Conservation (phyloP, 1,284 basidiomycete genomes). For the Apiotrichum brassicae region DNA sequence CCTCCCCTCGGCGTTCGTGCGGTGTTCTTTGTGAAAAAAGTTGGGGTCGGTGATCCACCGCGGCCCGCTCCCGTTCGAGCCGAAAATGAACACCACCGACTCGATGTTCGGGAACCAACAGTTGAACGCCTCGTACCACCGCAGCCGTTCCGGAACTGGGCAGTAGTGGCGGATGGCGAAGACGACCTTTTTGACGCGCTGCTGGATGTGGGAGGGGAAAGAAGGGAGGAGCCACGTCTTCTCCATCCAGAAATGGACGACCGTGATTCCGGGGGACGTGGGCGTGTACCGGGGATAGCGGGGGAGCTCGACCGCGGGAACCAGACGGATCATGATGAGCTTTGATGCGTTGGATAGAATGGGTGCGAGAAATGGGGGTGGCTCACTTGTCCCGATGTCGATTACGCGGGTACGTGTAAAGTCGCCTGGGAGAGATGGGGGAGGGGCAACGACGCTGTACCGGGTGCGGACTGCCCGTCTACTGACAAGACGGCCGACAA, state of each 20-base stretch:
- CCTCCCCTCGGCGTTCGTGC: neutral
- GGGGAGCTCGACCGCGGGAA: neutral
- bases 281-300: neutral
- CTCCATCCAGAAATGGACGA: slow-evolving; percentile 2
- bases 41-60: neutral
- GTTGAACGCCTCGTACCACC: neutral
- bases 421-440: no score
- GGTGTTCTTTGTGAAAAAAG: neutral
- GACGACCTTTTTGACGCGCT: neutral
- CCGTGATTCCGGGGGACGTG: neutral
- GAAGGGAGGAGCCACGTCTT: neutral
- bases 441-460: no score
- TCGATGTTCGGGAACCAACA: neutral
- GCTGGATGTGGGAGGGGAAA: neutral
- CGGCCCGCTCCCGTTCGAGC: neutral
- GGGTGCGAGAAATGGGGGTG: neutral
- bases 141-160: neutral
- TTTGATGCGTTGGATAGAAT: neutral
- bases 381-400: neutral
- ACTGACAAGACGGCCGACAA: no score
- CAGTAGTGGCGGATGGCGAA: neutral
- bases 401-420: neutral
- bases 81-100: neutral
- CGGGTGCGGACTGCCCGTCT: no score
- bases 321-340: neutral